Evolutionary conservation across 805 yeast genomes (phyloP).

Genomic region (Metschnikowia lunata): DNA sequence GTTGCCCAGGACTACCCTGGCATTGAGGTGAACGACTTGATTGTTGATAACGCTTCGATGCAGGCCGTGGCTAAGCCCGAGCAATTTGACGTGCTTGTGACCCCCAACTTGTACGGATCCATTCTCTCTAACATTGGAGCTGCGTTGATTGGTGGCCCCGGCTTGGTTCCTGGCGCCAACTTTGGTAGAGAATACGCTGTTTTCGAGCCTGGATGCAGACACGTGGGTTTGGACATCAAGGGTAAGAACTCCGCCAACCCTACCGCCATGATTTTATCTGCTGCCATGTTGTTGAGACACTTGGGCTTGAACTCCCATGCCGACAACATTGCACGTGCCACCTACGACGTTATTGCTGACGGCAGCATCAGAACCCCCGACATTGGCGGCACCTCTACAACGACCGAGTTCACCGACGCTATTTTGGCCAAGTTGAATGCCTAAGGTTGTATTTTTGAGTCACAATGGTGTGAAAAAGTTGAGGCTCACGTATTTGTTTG

Average conservation of each 20-base stretch:
- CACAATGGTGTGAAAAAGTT: no score
- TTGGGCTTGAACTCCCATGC: slow-evolving; percentile 83
- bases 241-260: slow-evolving; percentile 97
- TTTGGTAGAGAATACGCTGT: slow-evolving; percentile 97
- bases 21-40: slow-evolving; percentile 81
- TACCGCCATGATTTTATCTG: slow-evolving; percentile 92
- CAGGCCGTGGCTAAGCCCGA: slow-evolving; percentile 98
- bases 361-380: slow-evolving; percentile 83
- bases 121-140: slow-evolving; percentile 97
- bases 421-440: slow-evolving; percentile 63
- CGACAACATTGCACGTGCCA: slow-evolving; percentile 82
- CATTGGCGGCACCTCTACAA: slow-evolving; percentile 84
- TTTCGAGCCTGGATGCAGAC: slow-evolving; percentile 99
- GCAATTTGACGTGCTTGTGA: slow-evolving; percentile 95
- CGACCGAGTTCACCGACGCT: slow-evolving; percentile 93
- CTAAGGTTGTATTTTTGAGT: slow-evolving; percentile 4
- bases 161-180: slow-evolving; percentile 97
- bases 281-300: slow-evolving; percentile 91
- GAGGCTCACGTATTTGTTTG: no score
- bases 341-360: slow-evolving; percentile 84
- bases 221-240: slow-evolving; percentile 94
- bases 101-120: slow-evolving; percentile 98
- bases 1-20: slow-evolving; percentile 82
- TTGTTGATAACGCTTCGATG: slow-evolving; percentile 98
- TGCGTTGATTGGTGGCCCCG: slow-evolving; percentile 95